Percentiles rank a stretch among this genome's conserved stretches.
These are phyloP conservation scores for Colletotrichum graminicola DNA, from an alignment of 2,329 filamentous ascomycete genomes.

Conservation along the genomic window DNA sequence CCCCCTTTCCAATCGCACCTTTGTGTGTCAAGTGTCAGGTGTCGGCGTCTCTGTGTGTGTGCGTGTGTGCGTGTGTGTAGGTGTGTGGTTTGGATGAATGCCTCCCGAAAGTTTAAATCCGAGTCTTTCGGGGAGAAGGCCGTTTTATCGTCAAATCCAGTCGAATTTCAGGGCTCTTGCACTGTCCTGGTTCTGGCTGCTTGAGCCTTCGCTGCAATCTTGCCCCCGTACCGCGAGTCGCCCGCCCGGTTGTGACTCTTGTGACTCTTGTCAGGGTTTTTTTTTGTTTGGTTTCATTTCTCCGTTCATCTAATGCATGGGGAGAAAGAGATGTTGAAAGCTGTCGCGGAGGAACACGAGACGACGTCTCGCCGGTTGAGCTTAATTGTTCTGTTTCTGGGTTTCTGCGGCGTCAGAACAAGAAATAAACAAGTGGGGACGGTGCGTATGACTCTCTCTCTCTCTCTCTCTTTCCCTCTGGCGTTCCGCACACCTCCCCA, in stretches of 20 bases:
- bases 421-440: background rate
- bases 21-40: background rate
- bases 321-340: background rate
- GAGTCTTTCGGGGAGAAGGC: background rate
- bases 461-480: no score
- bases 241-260: background rate
- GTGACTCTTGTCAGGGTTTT: background rate
- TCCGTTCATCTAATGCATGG: slow-evolving; percentile 3
- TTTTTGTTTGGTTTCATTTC: background rate
- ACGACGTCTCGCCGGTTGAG: background rate
- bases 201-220: background rate
- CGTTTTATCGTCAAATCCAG: background rate
- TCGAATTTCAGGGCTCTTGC: slow-evolving; percentile 3
- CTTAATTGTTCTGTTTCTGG: background rate
- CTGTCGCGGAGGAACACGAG: background rate
- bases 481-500: background rate
- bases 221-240: background rate
- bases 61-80: background rate
- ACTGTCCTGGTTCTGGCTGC: background rate
- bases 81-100: background rate
- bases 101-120: background rate
- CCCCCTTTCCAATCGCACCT: background rate
- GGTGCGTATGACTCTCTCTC: background rate
- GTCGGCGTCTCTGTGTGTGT: background rate
- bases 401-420: background rate